Evolutionary conservation across 345 rosid species (phyloP).

Genomic region (Excoecaria cochinchinensis): DNA sequence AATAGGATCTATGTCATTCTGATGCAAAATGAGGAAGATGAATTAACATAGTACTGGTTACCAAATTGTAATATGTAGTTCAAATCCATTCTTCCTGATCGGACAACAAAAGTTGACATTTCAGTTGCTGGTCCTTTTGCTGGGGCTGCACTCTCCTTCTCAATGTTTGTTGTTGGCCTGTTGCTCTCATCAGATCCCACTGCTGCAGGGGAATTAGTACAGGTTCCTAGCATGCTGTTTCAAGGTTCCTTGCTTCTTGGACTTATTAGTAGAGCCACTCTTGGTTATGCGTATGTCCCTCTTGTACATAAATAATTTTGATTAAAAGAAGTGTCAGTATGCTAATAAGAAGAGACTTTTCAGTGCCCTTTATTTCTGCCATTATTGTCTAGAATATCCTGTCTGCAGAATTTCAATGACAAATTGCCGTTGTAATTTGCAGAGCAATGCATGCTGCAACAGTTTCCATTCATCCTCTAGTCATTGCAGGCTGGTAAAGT

Average conservation of each 20-base stretch:
- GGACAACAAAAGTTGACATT: conserved; percentile 80
- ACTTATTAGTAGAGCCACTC: conserved; percentile 85
- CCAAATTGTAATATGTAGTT: conserved; percentile 47
- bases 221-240: conserved; percentile 86
- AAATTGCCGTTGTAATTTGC: conserved; percentile 31
- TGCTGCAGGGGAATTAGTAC: conserved; percentile 77
- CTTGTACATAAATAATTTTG: conserved; percentile 17
- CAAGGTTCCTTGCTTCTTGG: conserved; percentile 98
- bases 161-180: conserved; percentile 86
- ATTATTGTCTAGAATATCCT: conserved; percentile 11
- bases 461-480: conserved; percentile 86
- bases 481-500: conserved; percentile 86
- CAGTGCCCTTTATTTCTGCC: conserved; percentile 5
- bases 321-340: not conserved
- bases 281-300: conserved; percentile 79
- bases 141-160: conserved; percentile 82
- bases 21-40: conserved; percentile 6
- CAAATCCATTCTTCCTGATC: conserved; percentile 92
- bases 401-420: conserved; percentile 8
- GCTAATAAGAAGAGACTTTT: conserved; percentile 9
- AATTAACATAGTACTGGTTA: not conserved
- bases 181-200: conserved; percentile 74
- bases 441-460: conserved; percentile 89
- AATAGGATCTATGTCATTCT: not conserved
- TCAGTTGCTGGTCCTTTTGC: conserved; percentile 94